These are phyloP conservation scores for Epichloe coenophiala DNA, from an alignment of 2,329 filamentous ascomycete species.

Conservation along the genomic window DNA sequence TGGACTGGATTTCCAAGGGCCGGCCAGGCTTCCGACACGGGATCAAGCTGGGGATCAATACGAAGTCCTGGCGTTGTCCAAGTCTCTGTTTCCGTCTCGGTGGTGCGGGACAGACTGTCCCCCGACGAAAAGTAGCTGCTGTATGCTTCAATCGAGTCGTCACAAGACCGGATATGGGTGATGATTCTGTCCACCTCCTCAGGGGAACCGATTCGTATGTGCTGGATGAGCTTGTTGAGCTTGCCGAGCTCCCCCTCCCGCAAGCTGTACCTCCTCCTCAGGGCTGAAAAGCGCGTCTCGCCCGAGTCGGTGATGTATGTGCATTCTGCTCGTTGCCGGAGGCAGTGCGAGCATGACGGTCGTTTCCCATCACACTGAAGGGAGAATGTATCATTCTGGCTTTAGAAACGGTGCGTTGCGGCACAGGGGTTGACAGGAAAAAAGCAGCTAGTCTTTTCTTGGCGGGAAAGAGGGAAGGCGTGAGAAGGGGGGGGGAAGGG, in stretches of 20 bases:
- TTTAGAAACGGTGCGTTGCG: background rate
- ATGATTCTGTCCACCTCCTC: background rate
- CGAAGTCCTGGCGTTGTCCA: background rate
- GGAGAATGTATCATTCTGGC: background rate
- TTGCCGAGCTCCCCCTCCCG: background rate
- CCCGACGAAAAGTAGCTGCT: background rate
- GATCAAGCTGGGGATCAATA: background rate
- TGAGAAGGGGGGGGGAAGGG: no score
- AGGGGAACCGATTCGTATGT: background rate
- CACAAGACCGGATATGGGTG: background rate
- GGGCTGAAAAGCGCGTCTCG: constrained; percentile 1
- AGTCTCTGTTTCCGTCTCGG: background rate
- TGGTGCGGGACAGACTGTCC: background rate
- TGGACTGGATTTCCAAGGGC: background rate
- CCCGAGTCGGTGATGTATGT: constrained; percentile 1
- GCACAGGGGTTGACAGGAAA: no score
- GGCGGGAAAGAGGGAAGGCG: no score
- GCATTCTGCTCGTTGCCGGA: background rate
- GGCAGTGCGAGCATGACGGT: constrained; percentile 2
- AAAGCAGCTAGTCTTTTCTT: no score
- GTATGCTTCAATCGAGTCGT: background rate
- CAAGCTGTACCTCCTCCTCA: constrained; percentile 1
- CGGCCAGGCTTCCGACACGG: background rate
- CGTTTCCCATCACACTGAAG: constrained; percentile 3
- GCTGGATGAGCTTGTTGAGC: background rate